Evolutionary conservation across 805 yeast genomes (phyloP), one percentile per base, ranked within the genome.

Genomic region (Cyberlindnera samutprakarnensis): DNA sequence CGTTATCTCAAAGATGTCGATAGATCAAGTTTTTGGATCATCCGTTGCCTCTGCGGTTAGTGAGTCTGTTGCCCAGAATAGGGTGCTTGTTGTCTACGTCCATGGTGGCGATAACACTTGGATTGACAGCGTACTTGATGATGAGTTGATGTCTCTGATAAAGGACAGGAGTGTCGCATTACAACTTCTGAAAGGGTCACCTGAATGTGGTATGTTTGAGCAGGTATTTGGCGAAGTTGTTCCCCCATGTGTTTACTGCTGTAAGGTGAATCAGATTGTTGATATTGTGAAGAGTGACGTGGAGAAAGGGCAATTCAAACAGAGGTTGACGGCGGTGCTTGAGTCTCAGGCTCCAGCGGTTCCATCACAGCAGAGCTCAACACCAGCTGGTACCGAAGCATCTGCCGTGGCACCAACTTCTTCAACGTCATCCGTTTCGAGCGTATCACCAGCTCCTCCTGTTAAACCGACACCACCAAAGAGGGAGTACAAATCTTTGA

Each of bases 241-340:
- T 1, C 61, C 66, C 4, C 88, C 88, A 2, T 66, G 82, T 39
- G 56, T 79, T 16, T 67, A 72, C 45, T 56, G 78, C 11, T 61
- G 82, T n/a, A 56, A 52, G 21, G 55, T 60, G 9, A 75, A 79
- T 6, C 49, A 57, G 24, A 59, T 75, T 5, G 39, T 70, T 21
- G 74, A 66, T 28, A 43, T 62, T 3, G 54, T 75, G 9, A 53
- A 56, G 7, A 64, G 56, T 6, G 61, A 54, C 3, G 42, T 56
- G 3, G 27, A 50, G 8, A 37, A 34, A 14, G 52, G 40, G 5
- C 48, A 42, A 19, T 57, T 68, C 30, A 50, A 43, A 14, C 30
- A 34, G 23, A 50, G 57, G 25, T 39, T 57, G 26, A 36, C 32
- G 20, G 47, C 36, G 23, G 44, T 38, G 1, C 29, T 46, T 3